These are phyloP conservation scores for Kregervanrija delftensis DNA, from an alignment of 805 yeast genomes.

Conservation along the genomic window DNA sequence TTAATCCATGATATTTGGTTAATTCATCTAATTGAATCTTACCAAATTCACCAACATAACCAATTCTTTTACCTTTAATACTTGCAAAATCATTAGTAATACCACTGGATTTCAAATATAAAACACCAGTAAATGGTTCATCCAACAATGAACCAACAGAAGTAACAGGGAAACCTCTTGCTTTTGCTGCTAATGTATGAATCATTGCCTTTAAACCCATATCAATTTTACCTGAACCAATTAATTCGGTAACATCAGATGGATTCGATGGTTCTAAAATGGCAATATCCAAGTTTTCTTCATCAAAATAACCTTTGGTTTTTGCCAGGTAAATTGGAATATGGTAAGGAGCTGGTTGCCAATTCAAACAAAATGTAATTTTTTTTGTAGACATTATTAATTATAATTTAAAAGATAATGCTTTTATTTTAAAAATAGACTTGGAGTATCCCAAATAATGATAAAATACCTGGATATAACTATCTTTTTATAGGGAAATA, in stretches of 20 bases:
- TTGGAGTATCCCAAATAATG: too few relatives aligned
- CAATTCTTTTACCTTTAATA: slow-evolving; percentile 46
- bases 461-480: too few relatives aligned
- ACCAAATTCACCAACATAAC: slow-evolving; percentile 55
- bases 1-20: slow-evolving; percentile 49
- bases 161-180: slow-evolving; percentile 51
- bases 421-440: too few relatives aligned
- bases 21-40: slow-evolving; percentile 52
- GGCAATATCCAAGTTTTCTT: slow-evolving; percentile 44
- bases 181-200: slow-evolving; percentile 53
- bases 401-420: too few relatives aligned
- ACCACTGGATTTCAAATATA: slow-evolving; percentile 44
- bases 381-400: slow-evolving; percentile 32
- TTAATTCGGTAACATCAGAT: slow-evolving; percentile 49
- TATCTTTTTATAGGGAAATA: too few relatives aligned
- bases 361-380: slow-evolving; percentile 44
- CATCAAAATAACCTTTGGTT: slow-evolving; percentile 42
- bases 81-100: slow-evolving; percentile 45
- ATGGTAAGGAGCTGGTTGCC: slow-evolving; percentile 53
- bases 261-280: slow-evolving; percentile 51
- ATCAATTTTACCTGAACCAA: slow-evolving; percentile 51
- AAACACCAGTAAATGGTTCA: slow-evolving; percentile 52
- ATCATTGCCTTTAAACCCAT: slow-evolving; percentile 58
- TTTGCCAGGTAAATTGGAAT: slow-evolving; percentile 46
- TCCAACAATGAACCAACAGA: slow-evolving; percentile 49